Evolutionary conservation across 768 basidiomycete genomes (phyloP).

Genomic region (Exidia glandulosa): DNA sequence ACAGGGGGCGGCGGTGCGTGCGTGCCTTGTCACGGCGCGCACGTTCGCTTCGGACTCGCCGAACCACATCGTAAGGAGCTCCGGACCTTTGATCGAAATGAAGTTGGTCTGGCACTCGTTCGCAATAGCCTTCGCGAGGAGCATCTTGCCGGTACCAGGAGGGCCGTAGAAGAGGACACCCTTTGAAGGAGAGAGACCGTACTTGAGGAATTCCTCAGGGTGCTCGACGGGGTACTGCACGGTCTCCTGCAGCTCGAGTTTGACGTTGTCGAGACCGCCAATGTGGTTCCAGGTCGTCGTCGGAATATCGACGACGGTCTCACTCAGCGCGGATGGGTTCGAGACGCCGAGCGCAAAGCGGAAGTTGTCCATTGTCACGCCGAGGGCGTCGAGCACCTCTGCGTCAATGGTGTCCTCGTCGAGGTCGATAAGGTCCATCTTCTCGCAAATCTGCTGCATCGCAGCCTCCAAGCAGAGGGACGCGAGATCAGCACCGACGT

Average conservation of each 20-base stretch:
- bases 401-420: slow-evolving; percentile 99
- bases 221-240: slow-evolving; percentile 99
- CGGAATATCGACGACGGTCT: slow-evolving; percentile 98
- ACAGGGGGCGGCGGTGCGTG: slow-evolving; percentile 97
- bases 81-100: slow-evolving; percentile 98
- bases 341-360: slow-evolving; percentile 94
- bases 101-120: slow-evolving; percentile 99
- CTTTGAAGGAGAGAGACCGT: slow-evolving; percentile 99
- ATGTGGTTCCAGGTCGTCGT: slow-evolving; percentile 99
- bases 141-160: too few relatives aligned
- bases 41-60: slow-evolving; percentile 99
- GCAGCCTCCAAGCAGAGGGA: too few relatives aligned
- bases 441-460: slow-evolving; percentile 99
- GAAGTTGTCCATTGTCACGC: slow-evolving; percentile 99
- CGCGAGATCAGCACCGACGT: too few relatives aligned
- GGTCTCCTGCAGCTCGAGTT: slow-evolving; percentile 96
- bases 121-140: slow-evolving; percentile 97
- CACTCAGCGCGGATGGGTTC: slow-evolving; percentile 96
- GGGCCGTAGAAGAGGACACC: slow-evolving; percentile 99
- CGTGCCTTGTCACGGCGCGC: slow-evolving; percentile 98
- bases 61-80: slow-evolving; percentile 99
- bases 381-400: slow-evolving; percentile 95
- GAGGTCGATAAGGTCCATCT: slow-evolving; percentile 96
- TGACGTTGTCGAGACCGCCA: slow-evolving; percentile 99
- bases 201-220: slow-evolving; percentile 99